Base-by-base conservation (phyloP, 352 stramenopile genomes). In the Phytophthora colocasiae region DNA sequence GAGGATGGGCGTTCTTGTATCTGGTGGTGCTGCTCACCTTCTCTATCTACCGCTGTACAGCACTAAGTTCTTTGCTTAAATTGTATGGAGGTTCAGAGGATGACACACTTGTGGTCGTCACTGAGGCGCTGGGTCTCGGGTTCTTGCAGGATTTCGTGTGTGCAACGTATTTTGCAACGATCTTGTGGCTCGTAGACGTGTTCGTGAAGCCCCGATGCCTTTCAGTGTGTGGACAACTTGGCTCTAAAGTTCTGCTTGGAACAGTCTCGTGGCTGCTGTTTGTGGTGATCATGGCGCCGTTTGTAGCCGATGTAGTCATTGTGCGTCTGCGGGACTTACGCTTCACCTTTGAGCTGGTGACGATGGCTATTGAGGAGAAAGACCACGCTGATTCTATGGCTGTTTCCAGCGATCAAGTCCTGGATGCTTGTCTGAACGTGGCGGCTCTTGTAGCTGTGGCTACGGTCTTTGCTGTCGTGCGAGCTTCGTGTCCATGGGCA, bases 111-210 rank as follows among this genome's bases (percentile, higher is more conserved):
- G 49, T 34, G 5, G 58, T 75, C 31, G 43, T 65, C 6, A 12
- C 51, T 1, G 27, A 38, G 14, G 74, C 66, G 2, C 36, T 83
- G 14, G 9, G 36, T 0, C 59, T 85, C 1, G 78, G 73, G 2
- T 27, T 81, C 24, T 47, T 85, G 6, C 57, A 87, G 60, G 78
- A 87, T 52, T 71, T 75, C 6, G 54, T 77, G 3, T 69, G 75
- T 1, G 34, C 65, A 0, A 73, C 72, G 15, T 58, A 62, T 15
- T 63, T 64, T 31, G 48, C 41, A 2, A 47, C 22, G 7, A 15
- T n/a, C 1, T 9, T 48, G 14, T 56, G 34, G 58, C 10, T 58
- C n/a, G 54, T 58, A 15, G 49, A 60, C 17, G 8, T 36, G 3
- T 6, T 49, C 2, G 7, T 46, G 5, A 52, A 52, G 11, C 29